phyloP scores from a whole-genome alignment of 768 basidiomycete species.

The Rhodotorula babjevae region DNA sequence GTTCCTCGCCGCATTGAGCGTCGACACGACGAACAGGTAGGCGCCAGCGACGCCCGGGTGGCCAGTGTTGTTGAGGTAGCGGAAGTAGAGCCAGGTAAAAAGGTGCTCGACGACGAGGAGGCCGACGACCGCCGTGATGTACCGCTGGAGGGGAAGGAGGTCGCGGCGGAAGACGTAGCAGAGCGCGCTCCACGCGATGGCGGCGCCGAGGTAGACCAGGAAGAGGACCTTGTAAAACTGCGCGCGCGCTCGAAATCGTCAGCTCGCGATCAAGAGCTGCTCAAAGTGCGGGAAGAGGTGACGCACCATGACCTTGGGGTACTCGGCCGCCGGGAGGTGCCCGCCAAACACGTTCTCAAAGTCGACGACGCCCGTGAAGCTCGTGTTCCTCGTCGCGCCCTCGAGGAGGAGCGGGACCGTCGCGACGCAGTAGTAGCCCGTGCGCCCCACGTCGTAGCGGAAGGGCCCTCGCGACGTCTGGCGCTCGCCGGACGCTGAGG shows the following conservation, averaged over 20 bases:
- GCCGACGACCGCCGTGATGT: conserved; percentile 78
- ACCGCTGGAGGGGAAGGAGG: conserved; percentile 84
- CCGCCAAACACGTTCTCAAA: conserved; percentile 88
- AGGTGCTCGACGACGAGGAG: conserved; percentile 92
- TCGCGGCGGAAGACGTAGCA: conserved; percentile 77
- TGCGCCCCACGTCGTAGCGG: conserved; percentile 73
- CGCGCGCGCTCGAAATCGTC: background rate
- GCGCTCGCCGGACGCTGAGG: conserved; percentile 16
- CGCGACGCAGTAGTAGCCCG: conserved; percentile 94
- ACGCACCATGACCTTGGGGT: conserved; percentile 93
- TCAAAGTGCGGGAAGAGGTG: background rate
- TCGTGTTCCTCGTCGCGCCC: conserved; percentile 40
- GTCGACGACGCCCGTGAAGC: conserved; percentile 56
- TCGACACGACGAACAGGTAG: conserved; percentile 95
- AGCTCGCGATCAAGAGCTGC: background rate
- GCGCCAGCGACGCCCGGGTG: conserved; percentile 67
- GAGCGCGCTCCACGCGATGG: conserved; percentile 70
- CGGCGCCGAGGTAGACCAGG: conserved; percentile 67
- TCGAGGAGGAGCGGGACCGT: conserved; percentile 82
- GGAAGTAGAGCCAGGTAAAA: conserved; percentile 82
- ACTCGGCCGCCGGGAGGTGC: conserved; percentile 82
- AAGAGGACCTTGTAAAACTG: conserved; percentile 56
- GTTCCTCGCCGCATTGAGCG: conserved; percentile 89
- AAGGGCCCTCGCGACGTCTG: conserved; percentile 56
- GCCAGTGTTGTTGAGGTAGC: conserved; percentile 69